Percentiles rank a stretch among this genome's conserved stretches.
phyloP scores from a whole-genome alignment of 176 grass and related monocot genomes.

The Oropetium thomaeum region DNA sequence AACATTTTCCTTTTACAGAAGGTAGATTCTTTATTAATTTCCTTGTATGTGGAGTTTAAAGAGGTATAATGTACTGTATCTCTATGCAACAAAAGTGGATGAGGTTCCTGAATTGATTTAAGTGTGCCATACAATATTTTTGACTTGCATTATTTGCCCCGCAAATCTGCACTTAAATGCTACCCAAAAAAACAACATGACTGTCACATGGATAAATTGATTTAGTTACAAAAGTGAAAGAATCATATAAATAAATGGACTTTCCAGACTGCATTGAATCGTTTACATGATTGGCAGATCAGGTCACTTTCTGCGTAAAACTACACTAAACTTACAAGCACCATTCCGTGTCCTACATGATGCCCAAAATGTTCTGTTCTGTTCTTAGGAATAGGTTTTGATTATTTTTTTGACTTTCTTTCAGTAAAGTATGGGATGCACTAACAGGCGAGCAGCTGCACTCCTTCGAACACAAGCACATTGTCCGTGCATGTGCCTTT shows the following conservation, averaged over 20 bases:
- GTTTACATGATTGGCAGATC: neutral
- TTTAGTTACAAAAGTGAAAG: neutral
- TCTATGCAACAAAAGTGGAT: neutral
- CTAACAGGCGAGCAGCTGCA: constrained; percentile 84
- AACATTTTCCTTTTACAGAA: neutral
- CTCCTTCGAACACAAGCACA: constrained; percentile 97
- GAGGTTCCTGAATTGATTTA: neutral
- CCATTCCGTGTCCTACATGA: neutral
- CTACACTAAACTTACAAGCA: neutral
- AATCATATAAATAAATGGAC: neutral
- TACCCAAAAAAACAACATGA: neutral
- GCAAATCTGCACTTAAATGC: neutral
- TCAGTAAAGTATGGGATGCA: constrained; percentile 98
- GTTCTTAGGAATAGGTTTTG: constrained; percentile 3
- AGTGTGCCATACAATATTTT: neutral
- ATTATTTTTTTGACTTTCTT: constrained; percentile 21
- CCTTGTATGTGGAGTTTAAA: neutral
- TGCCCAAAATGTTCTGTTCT: neutral
- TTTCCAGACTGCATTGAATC: neutral
- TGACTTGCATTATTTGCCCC: neutral
- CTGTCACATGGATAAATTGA: neutral
- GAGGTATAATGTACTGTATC: neutral
- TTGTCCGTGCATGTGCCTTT: constrained; percentile 94
- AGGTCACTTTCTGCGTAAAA: neutral
- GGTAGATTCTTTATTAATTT: neutral